A percentile compares a stretch with the other conserved stretches of the same genome.
Conservation (phyloP, 108 stramenopile genomes). For the Conticribra guillardii region DNA sequence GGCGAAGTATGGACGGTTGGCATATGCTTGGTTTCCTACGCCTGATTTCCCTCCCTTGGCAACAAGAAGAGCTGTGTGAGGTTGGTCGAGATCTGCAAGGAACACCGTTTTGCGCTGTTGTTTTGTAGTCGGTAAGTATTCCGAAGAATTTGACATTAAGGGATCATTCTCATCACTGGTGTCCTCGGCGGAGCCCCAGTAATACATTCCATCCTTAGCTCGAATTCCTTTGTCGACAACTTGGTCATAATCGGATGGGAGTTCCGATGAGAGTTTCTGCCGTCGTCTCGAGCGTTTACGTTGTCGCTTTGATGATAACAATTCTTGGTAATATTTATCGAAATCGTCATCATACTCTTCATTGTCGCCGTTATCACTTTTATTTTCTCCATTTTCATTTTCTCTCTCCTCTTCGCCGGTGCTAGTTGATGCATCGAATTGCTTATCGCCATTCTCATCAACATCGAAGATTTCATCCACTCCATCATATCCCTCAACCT, state of each 20-base stretch:
- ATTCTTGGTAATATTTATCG: conserved; percentile 29
- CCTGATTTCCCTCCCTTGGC: conserved; percentile 83
- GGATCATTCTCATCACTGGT: conserved; percentile 22
- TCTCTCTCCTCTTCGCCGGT: conserved; percentile 7
- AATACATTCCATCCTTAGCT: conserved; percentile 53
- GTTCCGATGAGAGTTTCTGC: conserved; percentile 2
- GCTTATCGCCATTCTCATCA: conserved; percentile 18
- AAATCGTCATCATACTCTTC: conserved; percentile 26
- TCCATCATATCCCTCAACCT: conserved; percentile 27
- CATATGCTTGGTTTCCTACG: conserved; percentile 64
- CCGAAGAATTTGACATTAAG: conserved; percentile 7
- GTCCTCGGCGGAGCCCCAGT: conserved; percentile 39
- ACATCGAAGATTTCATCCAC: conserved; percentile 25
- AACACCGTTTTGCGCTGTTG: conserved; percentile 62
- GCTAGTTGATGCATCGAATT: conserved; percentile 1
- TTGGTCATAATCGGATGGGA: conserved; percentile 43
- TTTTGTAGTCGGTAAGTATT: conserved; percentile 17
- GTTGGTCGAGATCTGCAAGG: conserved; percentile 80
- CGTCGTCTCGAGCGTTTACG: conserved; percentile 12
- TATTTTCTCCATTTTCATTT: conserved; percentile 7
- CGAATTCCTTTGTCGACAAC: conserved; percentile 37
- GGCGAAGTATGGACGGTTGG: conserved; percentile 58
- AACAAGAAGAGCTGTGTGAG: conserved; percentile 71
- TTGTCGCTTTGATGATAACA: conserved; percentile 24
- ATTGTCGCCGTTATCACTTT: conserved; percentile 1